Percentiles rank a stretch among this genome's conserved stretches.
Conservation (phyloP, 306 rosid genomes). For the Malus asiatica region DNA sequence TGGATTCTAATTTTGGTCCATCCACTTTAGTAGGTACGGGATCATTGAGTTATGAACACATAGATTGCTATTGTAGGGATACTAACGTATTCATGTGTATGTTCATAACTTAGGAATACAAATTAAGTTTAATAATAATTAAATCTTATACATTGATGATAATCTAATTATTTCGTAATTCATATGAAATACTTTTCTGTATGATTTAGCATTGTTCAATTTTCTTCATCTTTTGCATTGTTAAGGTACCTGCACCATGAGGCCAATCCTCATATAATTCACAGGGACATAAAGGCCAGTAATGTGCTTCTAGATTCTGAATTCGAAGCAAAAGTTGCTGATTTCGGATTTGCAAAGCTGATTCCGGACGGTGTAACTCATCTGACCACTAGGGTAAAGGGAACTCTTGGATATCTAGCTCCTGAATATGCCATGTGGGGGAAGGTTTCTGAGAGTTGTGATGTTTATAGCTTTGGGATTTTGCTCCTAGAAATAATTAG, state of each 20-base stretch:
- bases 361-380: constrained; percentile 80
- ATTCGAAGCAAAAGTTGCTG: constrained; percentile 78
- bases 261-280: constrained; percentile 74
- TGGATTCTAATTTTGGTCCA: not conserved
- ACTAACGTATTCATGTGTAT: not conserved
- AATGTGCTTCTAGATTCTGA: constrained; percentile 67
- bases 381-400: constrained; percentile 79
- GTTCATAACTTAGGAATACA: not conserved
- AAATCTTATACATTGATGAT: not conserved
- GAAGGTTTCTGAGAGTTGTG: constrained; percentile 74
- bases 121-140: not conserved
- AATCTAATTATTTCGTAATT: not conserved
- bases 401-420: constrained; percentile 85
- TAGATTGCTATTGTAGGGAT: not conserved
- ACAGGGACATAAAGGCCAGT: constrained; percentile 87
- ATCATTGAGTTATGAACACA: not conserved
- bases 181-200: not conserved
- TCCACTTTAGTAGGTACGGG: not conserved
- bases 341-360: constrained; percentile 88
- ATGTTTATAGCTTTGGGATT: constrained; percentile 86
- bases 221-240: not conserved
- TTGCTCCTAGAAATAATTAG: constrained; percentile 63
- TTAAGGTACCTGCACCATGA: constrained; percentile 79
- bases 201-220: not conserved
- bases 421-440: constrained; percentile 99